phyloP scores from a whole-genome alignment of 371 early-diverging fungal genomes.

The Mortierella sp. region DNA sequence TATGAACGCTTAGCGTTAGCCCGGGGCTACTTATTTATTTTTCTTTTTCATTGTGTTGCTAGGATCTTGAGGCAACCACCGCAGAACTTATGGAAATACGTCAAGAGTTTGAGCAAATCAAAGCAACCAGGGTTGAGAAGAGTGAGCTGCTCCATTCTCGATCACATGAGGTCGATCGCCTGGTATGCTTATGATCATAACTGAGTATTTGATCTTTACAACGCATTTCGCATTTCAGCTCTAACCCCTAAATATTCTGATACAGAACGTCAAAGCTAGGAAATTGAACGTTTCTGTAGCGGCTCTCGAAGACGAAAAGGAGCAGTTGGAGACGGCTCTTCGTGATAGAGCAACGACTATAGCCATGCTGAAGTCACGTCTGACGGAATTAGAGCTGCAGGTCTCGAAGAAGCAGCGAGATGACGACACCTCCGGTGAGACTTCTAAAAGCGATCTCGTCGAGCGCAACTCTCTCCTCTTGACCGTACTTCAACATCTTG shows the following conservation, averaged over 20 bases:
- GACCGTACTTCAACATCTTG: conserved; percentile 50
- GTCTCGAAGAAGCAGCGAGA: conserved; percentile 34
- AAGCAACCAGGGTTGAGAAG: conserved; percentile 31
- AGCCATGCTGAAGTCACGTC: conserved; percentile 43
- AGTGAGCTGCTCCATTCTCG: conserved; percentile 35
- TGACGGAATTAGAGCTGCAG: conserved; percentile 41
- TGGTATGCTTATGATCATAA: conserved; percentile 18
- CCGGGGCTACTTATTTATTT: not conserved
- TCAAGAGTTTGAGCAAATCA: conserved; percentile 41
- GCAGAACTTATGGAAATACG: conserved; percentile 35
- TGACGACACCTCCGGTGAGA: conserved; percentile 19
- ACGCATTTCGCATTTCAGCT: too few relatives aligned
- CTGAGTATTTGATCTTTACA: not conserved
- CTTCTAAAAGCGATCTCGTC: conserved; percentile 40
- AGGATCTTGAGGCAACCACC: conserved; percentile 40
- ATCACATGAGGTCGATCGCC: conserved; percentile 44
- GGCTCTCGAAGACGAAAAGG: conserved; percentile 42
- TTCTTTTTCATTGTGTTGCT: not conserved
- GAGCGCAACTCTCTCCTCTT: conserved; percentile 58
- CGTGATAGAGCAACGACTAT: conserved; percentile 42
- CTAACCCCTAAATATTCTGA: not conserved
- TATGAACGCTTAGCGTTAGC: too few relatives aligned
- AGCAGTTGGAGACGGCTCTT: conserved; percentile 39
- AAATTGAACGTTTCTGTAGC: conserved; percentile 29
- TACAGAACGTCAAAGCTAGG: conserved; percentile 42